These are phyloP conservation scores for Ustilago sp. DNA, from an alignment of 1,284 basidiomycete genomes.

Conservation along the genomic window DNA sequence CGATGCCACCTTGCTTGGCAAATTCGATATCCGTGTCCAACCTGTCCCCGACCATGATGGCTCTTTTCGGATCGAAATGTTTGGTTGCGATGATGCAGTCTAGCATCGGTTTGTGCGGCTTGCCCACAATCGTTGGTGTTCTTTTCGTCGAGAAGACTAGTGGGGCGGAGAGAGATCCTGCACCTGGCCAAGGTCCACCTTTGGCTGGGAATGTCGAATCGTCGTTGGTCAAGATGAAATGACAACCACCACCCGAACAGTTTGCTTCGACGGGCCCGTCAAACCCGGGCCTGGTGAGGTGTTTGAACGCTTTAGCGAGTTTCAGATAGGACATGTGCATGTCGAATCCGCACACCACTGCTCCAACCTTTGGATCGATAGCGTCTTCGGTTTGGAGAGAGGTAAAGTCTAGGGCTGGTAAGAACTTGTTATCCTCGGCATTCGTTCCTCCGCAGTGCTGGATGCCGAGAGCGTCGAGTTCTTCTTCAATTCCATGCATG, in stretches of 20 bases:
- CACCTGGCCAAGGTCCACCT: conserved; percentile 81
- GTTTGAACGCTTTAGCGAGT: conserved; percentile 90
- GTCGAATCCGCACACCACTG: conserved; percentile 84
- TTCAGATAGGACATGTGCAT: conserved; percentile 79
- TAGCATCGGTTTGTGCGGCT: conserved; percentile 90
- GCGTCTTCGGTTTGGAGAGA: conserved; percentile 73
- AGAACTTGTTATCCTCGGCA: conserved; percentile 81
- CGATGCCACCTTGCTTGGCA: conserved; percentile 84
- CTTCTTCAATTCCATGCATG: conserved; percentile 90
- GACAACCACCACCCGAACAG: conserved; percentile 79
- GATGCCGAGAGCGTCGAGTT: conserved; percentile 85
- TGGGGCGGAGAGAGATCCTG: conserved; percentile 85
- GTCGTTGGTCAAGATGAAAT: conserved; percentile 92
- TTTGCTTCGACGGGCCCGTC: conserved; percentile 49
- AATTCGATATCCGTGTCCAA: conserved; percentile 95
- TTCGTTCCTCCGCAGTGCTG: conserved; percentile 86
- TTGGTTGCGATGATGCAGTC: conserved; percentile 91
- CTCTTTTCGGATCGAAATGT: conserved; percentile 77
- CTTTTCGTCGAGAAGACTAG: conserved; percentile 79
- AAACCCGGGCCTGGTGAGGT: conserved; percentile 73
- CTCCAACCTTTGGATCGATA: conserved; percentile 82
- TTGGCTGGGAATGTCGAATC: conserved; percentile 88
- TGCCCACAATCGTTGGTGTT: conserved; percentile 83
- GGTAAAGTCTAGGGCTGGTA: conserved; percentile 78
- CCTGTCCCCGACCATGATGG: conserved; percentile 95